Evolutionary conservation across 257 asterid genomes (phyloP).

Genomic region (Nicotiana attenuata): DNA sequence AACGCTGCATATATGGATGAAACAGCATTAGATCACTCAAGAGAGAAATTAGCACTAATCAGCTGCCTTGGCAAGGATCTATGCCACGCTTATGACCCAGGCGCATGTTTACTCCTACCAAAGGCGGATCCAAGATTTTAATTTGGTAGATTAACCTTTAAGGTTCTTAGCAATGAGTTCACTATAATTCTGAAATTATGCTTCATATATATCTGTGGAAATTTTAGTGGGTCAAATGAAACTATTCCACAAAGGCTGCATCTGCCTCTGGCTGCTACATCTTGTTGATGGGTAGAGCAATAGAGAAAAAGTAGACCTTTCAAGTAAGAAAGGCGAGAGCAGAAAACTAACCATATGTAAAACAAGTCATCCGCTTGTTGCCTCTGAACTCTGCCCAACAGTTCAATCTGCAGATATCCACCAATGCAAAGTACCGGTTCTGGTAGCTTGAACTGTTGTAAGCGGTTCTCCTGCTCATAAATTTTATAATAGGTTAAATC

Average conservation of each 20-base stretch:
- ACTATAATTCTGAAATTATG: too few relatives aligned
- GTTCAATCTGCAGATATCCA: conserved; percentile 72
- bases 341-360: conserved; percentile 62
- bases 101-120: background rate
- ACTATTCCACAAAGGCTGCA: too few relatives aligned
- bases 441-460: conserved; percentile 81
- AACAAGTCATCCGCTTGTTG: conserved; percentile 53
- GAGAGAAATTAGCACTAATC: background rate
- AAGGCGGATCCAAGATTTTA: too few relatives aligned
- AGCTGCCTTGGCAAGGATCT: background rate
- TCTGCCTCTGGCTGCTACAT: background rate
- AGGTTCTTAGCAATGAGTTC: too few relatives aligned
- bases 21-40: background rate
- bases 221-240: too few relatives aligned
- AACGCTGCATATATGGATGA: conserved; percentile 41
- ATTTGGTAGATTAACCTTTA: too few relatives aligned
- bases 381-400: conserved; percentile 65
- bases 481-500: background rate
- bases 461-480: conserved; percentile 50
- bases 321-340: background rate
- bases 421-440: conserved; percentile 70
- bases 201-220: too few relatives aligned
- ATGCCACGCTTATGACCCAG: background rate
- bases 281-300: background rate
- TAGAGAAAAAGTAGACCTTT: background rate